Evolutionary conservation across 2,329 filamentous ascomycete genomes (phyloP), one percentile per base, ranked within the genome.

Genomic region (Trichoderma sp.): DNA sequence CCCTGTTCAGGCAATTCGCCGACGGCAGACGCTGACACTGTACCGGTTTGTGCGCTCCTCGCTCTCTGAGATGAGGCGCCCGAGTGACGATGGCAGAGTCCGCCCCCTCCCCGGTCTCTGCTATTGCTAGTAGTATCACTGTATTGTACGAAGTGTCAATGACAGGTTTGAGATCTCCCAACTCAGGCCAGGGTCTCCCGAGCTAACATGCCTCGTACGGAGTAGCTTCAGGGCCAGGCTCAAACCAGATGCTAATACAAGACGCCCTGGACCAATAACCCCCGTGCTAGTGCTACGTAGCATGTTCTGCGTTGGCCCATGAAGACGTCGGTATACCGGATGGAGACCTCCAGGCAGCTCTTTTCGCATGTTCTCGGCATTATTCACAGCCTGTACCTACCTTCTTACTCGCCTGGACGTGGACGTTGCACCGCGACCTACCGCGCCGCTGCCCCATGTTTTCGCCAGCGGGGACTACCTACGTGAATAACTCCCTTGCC

Each of bases 91-190:
- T 30, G 30, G 30, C 30, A 9, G 7, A 30, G 6, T 30, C 30
- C 30, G 30, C 30, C 9, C 7, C 2, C 30, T 9, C 9, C 30
- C 30, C 30, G 30, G 30, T 30, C 7, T 30, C 30, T 30, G 7
- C 30, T 30, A 9, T 7, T 30, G 9, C 7, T 9, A 30, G 7
- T 7, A 30, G 28, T 24, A 24, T 4, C 7, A 5, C 28, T 28
- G 28, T 28, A 5, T 4, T 28, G 28, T 28, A 28, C 28, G 5
- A 5, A 7, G 5, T 28, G 28, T 30, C 30, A 30, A 62, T 62
- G 59, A 54, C 50, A 62, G 50, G 59, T 62, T 62, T 54, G 59
- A 52, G 59, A 54, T 54, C 24, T 44, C 59, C 34, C 50, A 44
- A 28, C 24, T 6, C 58, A 52, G 47, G 41, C n/a, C 50, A 54